Conservation (phyloP, 352 stramenopile species). For the Phytopythium chamaehyphon region DNA sequence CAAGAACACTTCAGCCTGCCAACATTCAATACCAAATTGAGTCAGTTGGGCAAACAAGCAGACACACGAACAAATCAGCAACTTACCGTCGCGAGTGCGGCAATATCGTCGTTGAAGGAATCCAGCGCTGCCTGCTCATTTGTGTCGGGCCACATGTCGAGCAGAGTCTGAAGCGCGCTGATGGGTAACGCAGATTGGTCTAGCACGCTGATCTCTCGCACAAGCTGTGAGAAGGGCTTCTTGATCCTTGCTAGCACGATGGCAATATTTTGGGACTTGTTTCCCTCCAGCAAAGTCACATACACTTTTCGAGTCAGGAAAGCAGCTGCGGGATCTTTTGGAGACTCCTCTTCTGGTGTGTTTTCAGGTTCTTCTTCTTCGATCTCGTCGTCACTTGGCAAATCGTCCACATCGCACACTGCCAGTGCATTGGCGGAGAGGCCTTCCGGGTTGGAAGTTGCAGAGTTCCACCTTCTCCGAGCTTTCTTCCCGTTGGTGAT, state of each 20-base stretch:
- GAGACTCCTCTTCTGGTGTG: slow-evolving; percentile 8
- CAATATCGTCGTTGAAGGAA: slow-evolving; percentile 47
- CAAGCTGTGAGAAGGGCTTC: slow-evolving; percentile 49
- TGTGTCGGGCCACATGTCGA: slow-evolving; percentile 81
- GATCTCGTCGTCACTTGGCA: not conserved
- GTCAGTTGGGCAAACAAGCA: not conserved
- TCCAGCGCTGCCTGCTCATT: slow-evolving; percentile 70
- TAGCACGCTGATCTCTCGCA: slow-evolving; percentile 53
- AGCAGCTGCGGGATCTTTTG: slow-evolving; percentile 16
- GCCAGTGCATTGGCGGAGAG: not conserved
- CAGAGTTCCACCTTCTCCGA: not conserved
- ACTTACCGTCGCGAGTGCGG: slow-evolving; percentile 40
- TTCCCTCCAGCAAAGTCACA: slow-evolving; percentile 70
- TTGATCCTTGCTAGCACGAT: slow-evolving; percentile 78
- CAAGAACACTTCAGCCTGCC: slow-evolving; percentile 69
- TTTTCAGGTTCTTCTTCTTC: not conserved
- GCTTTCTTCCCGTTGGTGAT: slow-evolving; percentile 19
- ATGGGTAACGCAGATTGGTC: slow-evolving; percentile 62
- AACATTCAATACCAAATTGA: slow-evolving; percentile 3
- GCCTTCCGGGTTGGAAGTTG: not conserved
- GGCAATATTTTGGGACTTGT: slow-evolving; percentile 84
- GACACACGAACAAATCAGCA: not conserved
- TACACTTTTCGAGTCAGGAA: slow-evolving; percentile 46
- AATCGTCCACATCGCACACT: not conserved
- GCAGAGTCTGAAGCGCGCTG: slow-evolving; percentile 64